Base-by-base conservation (phyloP, 331 rosid species). In the Dryas integrifolia region DNA sequence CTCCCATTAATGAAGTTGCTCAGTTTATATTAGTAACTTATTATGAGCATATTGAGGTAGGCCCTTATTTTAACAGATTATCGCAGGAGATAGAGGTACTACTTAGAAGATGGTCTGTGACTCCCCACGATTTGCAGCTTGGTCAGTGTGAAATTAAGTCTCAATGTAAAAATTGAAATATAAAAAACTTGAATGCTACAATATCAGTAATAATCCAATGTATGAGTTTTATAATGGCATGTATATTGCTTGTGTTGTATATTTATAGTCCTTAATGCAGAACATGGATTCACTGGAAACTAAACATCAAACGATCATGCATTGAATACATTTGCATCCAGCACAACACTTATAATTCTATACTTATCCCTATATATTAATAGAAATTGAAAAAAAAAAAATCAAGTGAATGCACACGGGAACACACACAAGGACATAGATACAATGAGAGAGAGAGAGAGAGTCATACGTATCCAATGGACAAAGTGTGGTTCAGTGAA, bases 401-500 rank as follows among this genome's bases (percentile, higher is more conserved):
- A 18, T 53, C 65, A 7, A 24, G 49, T 13, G 21, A 50, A 43
- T 9, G 41, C 39, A 21, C 9, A n/a, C 14, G 1, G 5, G 52
- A 18, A 65, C 16, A 43, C 58, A 30, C 48, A 65, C 13, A n/a
- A 7, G 16, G 16, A 62, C 16, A 72, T 6, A 50, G 8, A 26
- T 65, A 77, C 14, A 65, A 5, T 44, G 0, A 30, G 11, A 5
- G 9, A 26, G n/a, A 24, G 60, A 60, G 71, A 57, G 67, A 52
- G 75, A 61, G 21, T 26, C 83, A 3, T 74, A 80, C 83, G 74
- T 35, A 76, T 74, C 79, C 80, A 80, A 35, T 80, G 73, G 60
- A 80, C 63, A 46, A 69, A 74, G 76, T 69, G 79, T 24, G 79
- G 76, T 73, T 80, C 80, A 5, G 72, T 80, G 58, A 80, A 74